Evolutionary conservation across 345 rosid genomes (phyloP).

Genomic region (Turnera subulata): DNA sequence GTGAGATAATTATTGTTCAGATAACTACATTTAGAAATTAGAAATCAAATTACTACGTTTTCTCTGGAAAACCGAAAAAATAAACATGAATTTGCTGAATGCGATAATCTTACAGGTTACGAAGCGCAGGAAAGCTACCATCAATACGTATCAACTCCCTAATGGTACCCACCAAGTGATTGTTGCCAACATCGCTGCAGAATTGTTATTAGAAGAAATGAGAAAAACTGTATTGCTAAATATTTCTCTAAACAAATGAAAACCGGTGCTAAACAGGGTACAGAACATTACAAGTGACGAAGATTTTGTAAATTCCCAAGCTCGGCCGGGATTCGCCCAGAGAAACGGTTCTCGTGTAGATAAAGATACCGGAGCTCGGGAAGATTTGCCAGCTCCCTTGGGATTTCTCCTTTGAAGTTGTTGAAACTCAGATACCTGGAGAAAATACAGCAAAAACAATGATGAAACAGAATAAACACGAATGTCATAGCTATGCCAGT

Average conservation of each 20-base stretch:
- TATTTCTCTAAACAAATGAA: background rate
- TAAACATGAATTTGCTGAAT: background rate
- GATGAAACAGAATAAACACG: background rate
- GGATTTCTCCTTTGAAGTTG: slow-evolving; percentile 90
- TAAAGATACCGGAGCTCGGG: slow-evolving; percentile 89
- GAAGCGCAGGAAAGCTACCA: slow-evolving; percentile 81
- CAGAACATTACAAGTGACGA: slow-evolving; percentile 15
- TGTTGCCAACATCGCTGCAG: slow-evolving; percentile 86
- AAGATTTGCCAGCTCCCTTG: slow-evolving; percentile 77
- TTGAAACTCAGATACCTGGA: slow-evolving; percentile 90
- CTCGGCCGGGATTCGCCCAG: slow-evolving; percentile 81
- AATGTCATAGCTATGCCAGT: background rate
- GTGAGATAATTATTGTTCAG: slow-evolving; percentile 85
- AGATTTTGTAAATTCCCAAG: slow-evolving; percentile 69
- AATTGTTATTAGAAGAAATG: slow-evolving; percentile 5
- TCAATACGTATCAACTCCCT: slow-evolving; percentile 85
- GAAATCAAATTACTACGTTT: background rate
- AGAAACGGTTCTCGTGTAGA: slow-evolving; percentile 87
- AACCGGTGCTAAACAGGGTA: background rate
- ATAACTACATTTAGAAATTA: slow-evolving; percentile 42
- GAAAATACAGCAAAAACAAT: background rate
- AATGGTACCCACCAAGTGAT: slow-evolving; percentile 89
- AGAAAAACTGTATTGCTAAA: background rate
- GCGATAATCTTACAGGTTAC: slow-evolving; percentile 65
- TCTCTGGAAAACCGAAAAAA: background rate